phyloP scores from a whole-genome alignment of 345 rosid genomes.

The Citrus sp. region DNA sequence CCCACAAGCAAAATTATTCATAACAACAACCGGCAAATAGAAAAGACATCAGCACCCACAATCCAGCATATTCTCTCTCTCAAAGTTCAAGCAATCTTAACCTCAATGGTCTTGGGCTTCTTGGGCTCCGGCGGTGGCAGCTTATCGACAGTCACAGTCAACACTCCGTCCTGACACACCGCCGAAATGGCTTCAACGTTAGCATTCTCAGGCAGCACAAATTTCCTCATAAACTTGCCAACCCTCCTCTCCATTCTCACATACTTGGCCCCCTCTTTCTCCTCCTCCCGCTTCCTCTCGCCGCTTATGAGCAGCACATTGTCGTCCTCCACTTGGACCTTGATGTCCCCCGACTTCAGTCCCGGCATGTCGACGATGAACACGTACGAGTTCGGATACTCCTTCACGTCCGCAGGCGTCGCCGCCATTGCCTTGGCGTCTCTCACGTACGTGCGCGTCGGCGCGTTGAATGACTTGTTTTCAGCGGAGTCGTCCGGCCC shows the following conservation, averaged over 20 bases:
- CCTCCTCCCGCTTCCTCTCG: conserved; percentile 52
- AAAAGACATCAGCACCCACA: neutral
- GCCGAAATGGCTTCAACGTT: conserved; percentile 57
- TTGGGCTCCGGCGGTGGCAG: conserved; percentile 84
- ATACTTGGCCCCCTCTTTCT: conserved; percentile 56
- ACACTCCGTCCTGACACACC: conserved; percentile 65
- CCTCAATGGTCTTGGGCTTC: conserved; percentile 66
- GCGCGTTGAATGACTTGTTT: conserved; percentile 36
- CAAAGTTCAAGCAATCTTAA: conserved; percentile 49
- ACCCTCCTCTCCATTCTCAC: conserved; percentile 78
- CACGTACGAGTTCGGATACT: conserved; percentile 42
- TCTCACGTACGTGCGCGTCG: conserved; percentile 49
- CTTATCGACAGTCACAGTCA: conserved; percentile 71
- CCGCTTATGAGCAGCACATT: conserved; percentile 65
- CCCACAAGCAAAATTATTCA: neutral
- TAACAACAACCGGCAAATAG: neutral
- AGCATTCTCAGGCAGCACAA: conserved; percentile 67
- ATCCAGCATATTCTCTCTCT: neutral
- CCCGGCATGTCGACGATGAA: conserved; percentile 90
- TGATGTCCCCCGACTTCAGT: conserved; percentile 56
- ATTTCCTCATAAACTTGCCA: conserved; percentile 78
- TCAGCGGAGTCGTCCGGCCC: neutral
- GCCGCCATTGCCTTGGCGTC: conserved; percentile 85
- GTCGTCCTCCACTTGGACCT: conserved; percentile 75
- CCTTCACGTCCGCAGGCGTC: conserved; percentile 77